Evolutionary conservation across 768 basidiomycete genomes (phyloP), one percentile per base, ranked within the genome.

Genomic region (Auriscalpium orientale): DNA sequence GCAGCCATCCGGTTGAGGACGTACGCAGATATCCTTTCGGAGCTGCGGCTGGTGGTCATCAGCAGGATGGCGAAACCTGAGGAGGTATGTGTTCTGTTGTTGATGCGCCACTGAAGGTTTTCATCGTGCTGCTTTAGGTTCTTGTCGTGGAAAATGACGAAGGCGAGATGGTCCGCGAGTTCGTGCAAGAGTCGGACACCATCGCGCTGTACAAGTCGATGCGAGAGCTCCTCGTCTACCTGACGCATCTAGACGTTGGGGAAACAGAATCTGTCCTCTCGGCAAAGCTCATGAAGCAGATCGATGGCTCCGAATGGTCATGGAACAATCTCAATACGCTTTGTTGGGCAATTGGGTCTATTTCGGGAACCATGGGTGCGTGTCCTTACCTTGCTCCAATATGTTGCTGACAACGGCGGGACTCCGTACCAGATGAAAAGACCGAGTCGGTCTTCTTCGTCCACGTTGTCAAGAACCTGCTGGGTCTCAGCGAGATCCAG

Each of bases 21-120:
- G 58, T 99, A 98, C 68, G 85, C 86, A 58, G 95, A 98, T 62
- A 93, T 99, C 12, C 76, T 99, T 53, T 93, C 89, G 34, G 97
- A 99, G 69, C 69, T 99, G 64, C 82, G 97, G 46, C 72, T 98
- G 57, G 95, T 98, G 46, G 93, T 99, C 66, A 95, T 98, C 63
- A 95, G 98, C 72, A 82, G 91, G 65, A 99, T 99, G 97, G 97
- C 98, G 61, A 99, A 98, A 70, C 97, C 97, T 6, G 97, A 99
- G 71, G 97, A 99, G 82, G 95, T 93, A 58, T 38, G 79, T 69
- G 16, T 52, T 49, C 22, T 11, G 37, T 40, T 60, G 36, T 35
- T 44, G 20, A 21, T 38, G 50, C 38, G 55, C 20, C 36, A 45
- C 37, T 36, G 33, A 36, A 33, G 56, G 62, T 56, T 59, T 33